These are phyloP conservation scores for Hyphodiscus sp. DNA, from an alignment of 2,329 filamentous ascomycete genomes.

Conservation along the genomic window DNA sequence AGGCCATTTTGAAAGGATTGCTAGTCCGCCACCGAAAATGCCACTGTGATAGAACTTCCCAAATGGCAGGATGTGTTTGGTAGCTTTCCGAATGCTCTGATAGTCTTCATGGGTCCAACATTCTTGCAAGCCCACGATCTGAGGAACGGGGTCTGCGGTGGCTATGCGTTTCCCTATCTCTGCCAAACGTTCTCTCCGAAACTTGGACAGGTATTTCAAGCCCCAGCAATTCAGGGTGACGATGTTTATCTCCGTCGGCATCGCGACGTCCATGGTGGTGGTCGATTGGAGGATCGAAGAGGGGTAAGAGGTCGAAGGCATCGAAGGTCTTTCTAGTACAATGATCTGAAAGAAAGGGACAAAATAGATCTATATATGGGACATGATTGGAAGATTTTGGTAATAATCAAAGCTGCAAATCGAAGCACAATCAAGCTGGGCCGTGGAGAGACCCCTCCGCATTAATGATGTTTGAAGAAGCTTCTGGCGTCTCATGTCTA, in stretches of 20 bases:
- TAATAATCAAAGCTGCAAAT: background rate
- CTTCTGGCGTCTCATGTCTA: background rate
- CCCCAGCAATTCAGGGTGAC: slow-evolving; percentile 97
- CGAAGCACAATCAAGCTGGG: background rate
- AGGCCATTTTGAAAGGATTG: slow-evolving; percentile 85
- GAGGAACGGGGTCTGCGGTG: slow-evolving; percentile 57
- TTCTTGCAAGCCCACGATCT: slow-evolving; percentile 92
- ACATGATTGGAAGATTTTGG: background rate
- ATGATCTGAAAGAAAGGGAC: slow-evolving; percentile 7
- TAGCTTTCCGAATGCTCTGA: slow-evolving; percentile 66
- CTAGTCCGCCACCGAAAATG: slow-evolving; percentile 82
- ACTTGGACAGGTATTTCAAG: slow-evolving; percentile 75
- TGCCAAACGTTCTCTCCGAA: slow-evolving; percentile 68
- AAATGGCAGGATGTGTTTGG: slow-evolving; percentile 70
- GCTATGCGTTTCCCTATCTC: slow-evolving; percentile 83
- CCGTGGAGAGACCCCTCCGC: background rate
- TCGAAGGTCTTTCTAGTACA: background rate
- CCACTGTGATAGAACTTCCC: slow-evolving; percentile 91
- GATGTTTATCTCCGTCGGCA: slow-evolving; percentile 61
- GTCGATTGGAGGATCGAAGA: background rate
- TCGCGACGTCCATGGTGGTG: slow-evolving; percentile 20
- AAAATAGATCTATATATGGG: slow-evolving; percentile 7
- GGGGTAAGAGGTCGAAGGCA: no score
- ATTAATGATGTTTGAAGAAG: background rate
- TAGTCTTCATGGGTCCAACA: slow-evolving; percentile 89